phyloP scores from a whole-genome alignment of 2,329 filamentous ascomycete species.

The Macrophomina pseudophaseolina region DNA sequence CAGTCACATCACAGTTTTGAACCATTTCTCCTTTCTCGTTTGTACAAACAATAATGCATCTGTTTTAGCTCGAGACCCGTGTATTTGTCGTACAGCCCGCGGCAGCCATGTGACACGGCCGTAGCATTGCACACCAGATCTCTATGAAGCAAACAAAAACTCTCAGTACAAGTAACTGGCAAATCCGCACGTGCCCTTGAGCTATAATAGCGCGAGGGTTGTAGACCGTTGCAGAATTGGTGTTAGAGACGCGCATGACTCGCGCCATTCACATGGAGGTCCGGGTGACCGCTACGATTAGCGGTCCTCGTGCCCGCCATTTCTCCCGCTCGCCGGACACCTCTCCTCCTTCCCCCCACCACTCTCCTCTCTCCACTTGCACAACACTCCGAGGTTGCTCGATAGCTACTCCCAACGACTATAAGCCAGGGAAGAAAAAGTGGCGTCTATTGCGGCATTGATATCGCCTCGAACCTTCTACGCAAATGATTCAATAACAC shows the following conservation, averaged over 20 bases:
- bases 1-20: neutral
- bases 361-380: neutral
- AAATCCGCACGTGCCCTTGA: too few relatives aligned
- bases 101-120: too few relatives aligned
- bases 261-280: neutral
- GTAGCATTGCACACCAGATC: too few relatives aligned
- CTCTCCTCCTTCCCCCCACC: neutral
- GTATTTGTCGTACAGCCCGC: too few relatives aligned
- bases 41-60: too few relatives aligned
- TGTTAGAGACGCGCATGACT: slow-evolving; percentile 8
- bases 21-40: too few relatives aligned
- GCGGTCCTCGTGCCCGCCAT: neutral
- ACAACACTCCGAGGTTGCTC: neutral
- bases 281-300: neutral
- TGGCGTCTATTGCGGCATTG: slow-evolving; percentile 15
- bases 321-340: neutral
- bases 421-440: neutral
- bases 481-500: slow-evolving; percentile 42
- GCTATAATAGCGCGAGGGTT: too few relatives aligned
- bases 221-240: too few relatives aligned
- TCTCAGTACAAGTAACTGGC: too few relatives aligned
- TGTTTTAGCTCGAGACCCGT: too few relatives aligned
- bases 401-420: neutral
- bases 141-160: too few relatives aligned
- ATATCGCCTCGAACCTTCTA: neutral